Conservation (phyloP, 169 alveolate genomes). For the Eimeria necatrix region DNA sequence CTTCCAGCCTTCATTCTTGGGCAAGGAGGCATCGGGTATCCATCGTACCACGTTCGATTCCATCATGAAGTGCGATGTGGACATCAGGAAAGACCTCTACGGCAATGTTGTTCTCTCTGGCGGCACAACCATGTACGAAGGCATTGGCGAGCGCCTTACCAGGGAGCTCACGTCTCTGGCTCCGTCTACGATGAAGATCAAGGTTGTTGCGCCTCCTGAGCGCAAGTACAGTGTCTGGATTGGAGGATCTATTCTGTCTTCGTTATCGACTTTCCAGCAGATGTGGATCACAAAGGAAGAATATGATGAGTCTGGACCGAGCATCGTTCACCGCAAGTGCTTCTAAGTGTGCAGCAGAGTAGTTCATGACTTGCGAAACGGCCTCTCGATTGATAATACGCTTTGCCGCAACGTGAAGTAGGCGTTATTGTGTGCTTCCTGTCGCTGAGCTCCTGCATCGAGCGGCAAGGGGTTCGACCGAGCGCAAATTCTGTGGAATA, state of each 20-base stretch:
- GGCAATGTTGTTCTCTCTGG: slow-evolving; percentile 98
- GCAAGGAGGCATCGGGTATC: slow-evolving; percentile 96
- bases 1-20: slow-evolving; percentile 95
- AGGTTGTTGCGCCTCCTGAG: slow-evolving; percentile 99
- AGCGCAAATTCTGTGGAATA: slow-evolving; percentile 64
- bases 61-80: slow-evolving; percentile 98
- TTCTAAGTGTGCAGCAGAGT: slow-evolving; percentile 76
- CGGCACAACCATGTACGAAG: slow-evolving; percentile 98
- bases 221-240: slow-evolving; percentile 99
- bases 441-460: slow-evolving; percentile 32
- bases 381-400: slow-evolving; percentile 23
- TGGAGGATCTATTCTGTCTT: slow-evolving; percentile 98
- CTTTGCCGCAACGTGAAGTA: slow-evolving; percentile 36
- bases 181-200: slow-evolving; percentile 97
- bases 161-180: slow-evolving; percentile 98
- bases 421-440: slow-evolving; percentile 61
- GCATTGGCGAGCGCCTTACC: slow-evolving; percentile 98
- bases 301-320: slow-evolving; percentile 99
- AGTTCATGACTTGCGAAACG: slow-evolving; percentile 48
- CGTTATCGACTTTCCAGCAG: slow-evolving; percentile 97
- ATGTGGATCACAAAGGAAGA: slow-evolving; percentile 99
- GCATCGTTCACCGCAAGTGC: slow-evolving; percentile 97
- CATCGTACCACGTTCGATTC: slow-evolving; percentile 97
- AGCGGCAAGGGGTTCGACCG: slow-evolving; percentile 37
- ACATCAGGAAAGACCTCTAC: slow-evolving; percentile 97